Conservation (phyloP, 768 basidiomycete species). For the Hygrophorus pudorinus region DNA sequence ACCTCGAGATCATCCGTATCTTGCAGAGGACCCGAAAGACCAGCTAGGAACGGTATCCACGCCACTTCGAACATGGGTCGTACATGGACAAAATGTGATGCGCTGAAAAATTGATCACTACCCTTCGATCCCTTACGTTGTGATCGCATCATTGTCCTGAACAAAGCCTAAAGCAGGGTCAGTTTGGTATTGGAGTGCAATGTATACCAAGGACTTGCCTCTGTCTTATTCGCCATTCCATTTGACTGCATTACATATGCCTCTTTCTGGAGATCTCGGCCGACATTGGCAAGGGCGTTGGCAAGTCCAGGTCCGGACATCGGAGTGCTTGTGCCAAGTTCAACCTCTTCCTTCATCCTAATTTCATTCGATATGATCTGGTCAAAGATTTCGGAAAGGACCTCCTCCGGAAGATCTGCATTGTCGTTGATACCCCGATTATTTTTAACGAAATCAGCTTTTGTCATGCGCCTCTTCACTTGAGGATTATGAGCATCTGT, state of each 20-base stretch:
- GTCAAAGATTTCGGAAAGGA: conserved; percentile 71
- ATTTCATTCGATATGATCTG: conserved; percentile 92
- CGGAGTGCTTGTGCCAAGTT: conserved; percentile 37
- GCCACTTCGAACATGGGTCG: conserved; percentile 99
- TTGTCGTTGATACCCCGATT: conserved; percentile 95
- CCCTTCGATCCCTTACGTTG: conserved; percentile 76
- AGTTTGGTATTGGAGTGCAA: conserved; percentile 6
- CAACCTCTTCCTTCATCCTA: conserved; percentile 96
- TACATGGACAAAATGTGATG: conserved; percentile 93
- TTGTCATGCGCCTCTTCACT: conserved; percentile 91
- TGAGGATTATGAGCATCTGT: conserved; percentile 96
- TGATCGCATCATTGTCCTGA: conserved; percentile 85
- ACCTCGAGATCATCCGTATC: conserved; percentile 91
- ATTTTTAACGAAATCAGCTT: conserved; percentile 84
- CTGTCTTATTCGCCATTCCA: conserved; percentile 94
- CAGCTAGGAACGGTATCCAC: conserved; percentile 97
- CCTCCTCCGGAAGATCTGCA: conserved; percentile 79
- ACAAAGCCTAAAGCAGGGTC: conserved; percentile 54
- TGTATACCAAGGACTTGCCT: conserved; percentile 37
- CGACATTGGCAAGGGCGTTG: conserved; percentile 77
- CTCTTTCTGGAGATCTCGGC: conserved; percentile 90
- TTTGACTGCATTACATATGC: conserved; percentile 93
- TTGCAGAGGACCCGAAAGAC: conserved; percentile 88
- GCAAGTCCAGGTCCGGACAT: conserved; percentile 63
- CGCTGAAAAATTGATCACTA: conserved; percentile 89